phyloP scores from a whole-genome alignment of 202 grass and related monocot species.

The Cymbopogon flexuosus region DNA sequence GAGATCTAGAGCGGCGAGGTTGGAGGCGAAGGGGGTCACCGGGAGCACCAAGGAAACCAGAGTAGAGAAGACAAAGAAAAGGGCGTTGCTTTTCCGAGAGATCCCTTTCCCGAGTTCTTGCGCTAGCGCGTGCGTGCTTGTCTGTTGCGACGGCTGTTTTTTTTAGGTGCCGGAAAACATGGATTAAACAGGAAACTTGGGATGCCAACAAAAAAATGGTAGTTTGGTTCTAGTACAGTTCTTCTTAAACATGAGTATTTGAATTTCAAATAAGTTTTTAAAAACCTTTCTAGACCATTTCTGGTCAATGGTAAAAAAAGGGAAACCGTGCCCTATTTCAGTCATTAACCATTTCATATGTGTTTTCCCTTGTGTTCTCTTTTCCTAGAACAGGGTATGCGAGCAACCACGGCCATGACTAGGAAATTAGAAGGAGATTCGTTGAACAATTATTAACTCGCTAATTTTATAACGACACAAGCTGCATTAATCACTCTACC shows the following conservation, averaged over 20 bases:
- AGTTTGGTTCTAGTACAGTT: neutral
- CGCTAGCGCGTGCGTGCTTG: neutral
- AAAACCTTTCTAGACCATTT: neutral
- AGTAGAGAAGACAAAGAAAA: neutral
- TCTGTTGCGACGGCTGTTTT: neutral
- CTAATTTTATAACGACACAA: neutral
- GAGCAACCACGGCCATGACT: neutral
- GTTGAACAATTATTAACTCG: neutral
- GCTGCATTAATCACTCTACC: neutral
- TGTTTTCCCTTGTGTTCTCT: no score
- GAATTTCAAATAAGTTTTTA: neutral
- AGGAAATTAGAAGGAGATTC: neutral
- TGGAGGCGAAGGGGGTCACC: conserved; percentile 24
- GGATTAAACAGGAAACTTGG: neutral
- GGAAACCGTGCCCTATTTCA: neutral
- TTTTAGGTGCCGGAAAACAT: neutral
- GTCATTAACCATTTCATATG: no score
- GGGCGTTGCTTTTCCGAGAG: neutral
- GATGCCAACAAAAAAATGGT: neutral
- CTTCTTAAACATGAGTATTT: neutral
- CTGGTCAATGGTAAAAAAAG: neutral
- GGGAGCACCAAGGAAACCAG: conserved; percentile 3
- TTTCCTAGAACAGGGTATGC: neutral
- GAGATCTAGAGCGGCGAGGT: conserved; percentile 30
- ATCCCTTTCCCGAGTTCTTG: conserved; percentile 18